Base-by-base conservation (phyloP, 306 rosid genomes). In the Betula pendula region DNA sequence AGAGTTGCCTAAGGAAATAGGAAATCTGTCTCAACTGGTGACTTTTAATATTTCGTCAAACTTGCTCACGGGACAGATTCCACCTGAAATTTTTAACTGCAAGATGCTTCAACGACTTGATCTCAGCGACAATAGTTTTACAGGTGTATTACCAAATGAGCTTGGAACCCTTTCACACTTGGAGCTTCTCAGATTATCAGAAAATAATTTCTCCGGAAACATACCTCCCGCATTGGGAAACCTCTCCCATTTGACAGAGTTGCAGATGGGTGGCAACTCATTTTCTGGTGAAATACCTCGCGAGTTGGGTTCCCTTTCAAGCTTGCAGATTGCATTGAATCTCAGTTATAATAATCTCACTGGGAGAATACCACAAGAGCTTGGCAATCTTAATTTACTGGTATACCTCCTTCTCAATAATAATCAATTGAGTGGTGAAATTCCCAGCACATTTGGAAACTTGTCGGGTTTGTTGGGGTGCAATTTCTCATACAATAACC, bases 251-350 rank as follows among this genome's bases (percentile, higher is more conserved):
- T 76, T 96, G 91, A 91, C 92, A 43, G 93, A 88, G 85, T 84
- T 96, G 87, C 89, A 88, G 84, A 91, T 96, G 90, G 93, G 87
- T 48, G 90, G 89, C 47, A 96, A 96, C 87, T 55, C 60, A 49
- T 89, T 96, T 82, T 88, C 79, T 12, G 94, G 96, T 20, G 90
- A 87, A 85, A 88, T 96, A 80, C 99, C 99, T 33, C 76, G 84
- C 22, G 90, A 85, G 73, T 71, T 96, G 78, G 99, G 99, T 58
- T 86, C 79, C 40, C 94, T 92, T 76, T 84, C 90, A 74, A 87
- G 94, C 85, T 88, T 96, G 84, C 98, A 89, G 86, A 96, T 96
- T 68, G 96, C 88, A 31, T 75, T 96, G 98, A 87, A 96, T 91
- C 94, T 96, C 70, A 91, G 99, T 79, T 82, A 78, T 80, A 96